Evolutionary conservation across 2,329 filamentous ascomycete genomes (phyloP), one percentile per base, ranked within the genome.

Genomic region (Fusarium multiceps): DNA sequence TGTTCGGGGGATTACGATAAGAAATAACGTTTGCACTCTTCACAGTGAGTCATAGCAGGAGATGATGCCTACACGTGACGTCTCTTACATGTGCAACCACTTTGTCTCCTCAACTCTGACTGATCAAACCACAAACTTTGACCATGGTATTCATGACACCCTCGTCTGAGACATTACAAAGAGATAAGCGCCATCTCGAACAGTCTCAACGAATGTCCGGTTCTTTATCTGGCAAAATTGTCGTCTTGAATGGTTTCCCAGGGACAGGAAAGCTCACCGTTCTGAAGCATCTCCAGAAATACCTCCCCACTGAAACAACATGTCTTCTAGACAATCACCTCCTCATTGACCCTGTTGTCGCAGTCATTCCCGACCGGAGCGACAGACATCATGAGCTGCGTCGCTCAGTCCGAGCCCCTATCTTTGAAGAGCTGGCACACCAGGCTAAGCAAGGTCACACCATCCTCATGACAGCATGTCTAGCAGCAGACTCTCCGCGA

Each of bases 161-260:
- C 32, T 34, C 32, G 1, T 0, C 16, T 34, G 32, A 34, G 8
- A 0, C 32, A 18, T 34, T 2, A 1, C 5, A 6, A 0, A 34
- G 16, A 6, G 1, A 18, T 6, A 34, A 18, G 5, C 32, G 10
- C 9, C 28, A 13, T 32, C 16, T 2, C 37, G 11, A 20, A 18
- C 32, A 18, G 3, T 11, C 16, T 34, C 32, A 18, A 34, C 32
- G 10, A 34, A 34, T 34, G 16, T 34, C 32, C 9, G 16, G 32
- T 34, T 18, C 32, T 27, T 7, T 30, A 23, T 14, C 21, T 6
- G 45, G 59, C 12, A 65, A 46, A 21, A 50, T 66, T 4, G 42
- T 74, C n/a, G 60, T 73, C 30, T 28, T 74, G 2, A 73, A 72
- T 20, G 71, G 71, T 7, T 73, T 72, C 14, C 72, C 64, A 4